These are phyloP conservation scores for Dissoconium aciculare DNA, from an alignment of 2,329 filamentous ascomycete species.

Conservation along the genomic window DNA sequence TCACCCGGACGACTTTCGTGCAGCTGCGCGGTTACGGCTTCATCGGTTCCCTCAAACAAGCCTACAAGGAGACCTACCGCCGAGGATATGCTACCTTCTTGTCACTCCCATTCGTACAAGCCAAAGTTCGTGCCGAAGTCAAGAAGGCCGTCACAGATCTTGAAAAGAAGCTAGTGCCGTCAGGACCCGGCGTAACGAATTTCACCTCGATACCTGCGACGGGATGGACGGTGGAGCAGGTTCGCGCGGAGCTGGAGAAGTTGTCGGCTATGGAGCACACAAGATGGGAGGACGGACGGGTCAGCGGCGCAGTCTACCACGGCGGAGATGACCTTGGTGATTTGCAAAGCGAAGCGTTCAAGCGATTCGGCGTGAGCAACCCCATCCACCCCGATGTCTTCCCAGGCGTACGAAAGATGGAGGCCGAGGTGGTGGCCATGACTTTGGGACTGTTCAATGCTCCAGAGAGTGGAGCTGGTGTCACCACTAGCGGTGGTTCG, in stretches of 20 bases:
- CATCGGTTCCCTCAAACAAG: slow-evolving; percentile 59
- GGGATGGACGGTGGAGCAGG: slow-evolving; percentile 64
- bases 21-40: slow-evolving; percentile 80
- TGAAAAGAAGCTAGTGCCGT: slow-evolving; percentile 67
- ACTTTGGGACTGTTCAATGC: slow-evolving; percentile 67
- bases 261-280: slow-evolving; percentile 83
- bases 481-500: slow-evolving; percentile 82
- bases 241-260: slow-evolving; percentile 64
- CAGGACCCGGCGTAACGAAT: slow-evolving; percentile 53
- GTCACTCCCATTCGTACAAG: slow-evolving; percentile 69
- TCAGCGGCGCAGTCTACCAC: slow-evolving; percentile 92
- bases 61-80: slow-evolving; percentile 57
- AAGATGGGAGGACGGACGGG: slow-evolving; percentile 87
- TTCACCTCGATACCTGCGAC: slow-evolving; percentile 67
- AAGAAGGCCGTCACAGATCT: slow-evolving; percentile 65
- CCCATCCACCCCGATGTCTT: slow-evolving; percentile 98
- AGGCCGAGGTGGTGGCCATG: slow-evolving; percentile 95
- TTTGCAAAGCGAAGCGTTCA: slow-evolving; percentile 84
- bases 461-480: slow-evolving; percentile 69
- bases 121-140: slow-evolving; percentile 73
- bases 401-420: slow-evolving; percentile 96
- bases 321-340: slow-evolving; percentile 69
- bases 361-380: slow-evolving; percentile 86
- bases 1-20: slow-evolving; percentile 64
- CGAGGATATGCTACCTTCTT: slow-evolving; percentile 75